Evolutionary conservation across 192 early-diverging fungal species (phyloP).

Genomic region (Coemansia asiatica): DNA sequence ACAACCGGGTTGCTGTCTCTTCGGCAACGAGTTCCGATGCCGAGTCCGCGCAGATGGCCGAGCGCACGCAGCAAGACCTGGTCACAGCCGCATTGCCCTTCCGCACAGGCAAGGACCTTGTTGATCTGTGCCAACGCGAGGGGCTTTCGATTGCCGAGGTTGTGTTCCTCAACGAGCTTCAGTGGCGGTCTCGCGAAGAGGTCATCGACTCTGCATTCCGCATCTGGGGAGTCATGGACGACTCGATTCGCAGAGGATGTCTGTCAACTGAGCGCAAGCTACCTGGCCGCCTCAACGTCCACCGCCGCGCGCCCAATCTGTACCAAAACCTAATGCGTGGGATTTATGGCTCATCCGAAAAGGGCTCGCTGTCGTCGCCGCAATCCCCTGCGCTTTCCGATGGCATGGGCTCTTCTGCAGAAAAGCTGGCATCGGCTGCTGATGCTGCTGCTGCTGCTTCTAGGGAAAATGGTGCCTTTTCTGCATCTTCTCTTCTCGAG

Average conservation of each 20-base stretch:
- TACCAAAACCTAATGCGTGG: slow-evolving; percentile 85
- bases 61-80: slow-evolving; percentile 66
- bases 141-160: slow-evolving; percentile 93
- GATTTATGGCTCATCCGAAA: slow-evolving; percentile 57
- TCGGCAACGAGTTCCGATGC: background rate
- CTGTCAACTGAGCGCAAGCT: slow-evolving; percentile 64
- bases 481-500: slow-evolving; percentile 17
- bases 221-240: slow-evolving; percentile 94
- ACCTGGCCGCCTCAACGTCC: slow-evolving; percentile 79
- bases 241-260: slow-evolving; percentile 75
- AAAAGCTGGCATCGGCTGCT: background rate
- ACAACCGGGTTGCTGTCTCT: slow-evolving; percentile 18
- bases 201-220: slow-evolving; percentile 70
- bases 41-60: slow-evolving; percentile 53
- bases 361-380: slow-evolving; percentile 23
- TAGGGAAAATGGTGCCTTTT: background rate
- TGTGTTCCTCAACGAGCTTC: slow-evolving; percentile 90
- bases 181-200: slow-evolving; percentile 82
- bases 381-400: slow-evolving; percentile 18
- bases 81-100: slow-evolving; percentile 85
- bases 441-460: background rate
- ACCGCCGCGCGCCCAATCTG: slow-evolving; percentile 81
- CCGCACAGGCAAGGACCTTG: slow-evolving; percentile 70
- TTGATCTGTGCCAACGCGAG: slow-evolving; percentile 79
- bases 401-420: slow-evolving; percentile 5